phyloP scores from a whole-genome alignment of 306 rosid species.

The Cicer yamashitae region DNA sequence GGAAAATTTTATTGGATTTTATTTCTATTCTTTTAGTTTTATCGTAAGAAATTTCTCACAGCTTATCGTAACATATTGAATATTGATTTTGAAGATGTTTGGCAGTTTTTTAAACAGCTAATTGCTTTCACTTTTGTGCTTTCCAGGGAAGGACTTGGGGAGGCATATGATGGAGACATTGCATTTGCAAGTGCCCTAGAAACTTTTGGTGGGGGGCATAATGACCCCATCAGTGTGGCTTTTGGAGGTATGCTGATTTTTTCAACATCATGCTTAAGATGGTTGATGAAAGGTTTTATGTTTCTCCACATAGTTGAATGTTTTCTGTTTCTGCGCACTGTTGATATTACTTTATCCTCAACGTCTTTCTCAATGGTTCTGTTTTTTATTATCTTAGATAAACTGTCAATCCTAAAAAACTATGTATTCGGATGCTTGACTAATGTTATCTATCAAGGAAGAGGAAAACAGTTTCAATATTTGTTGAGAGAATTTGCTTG shows the following conservation, averaged over 20 bases:
- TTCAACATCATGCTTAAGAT: slow-evolving; percentile 7
- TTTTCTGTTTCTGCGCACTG: slow-evolving; percentile 15
- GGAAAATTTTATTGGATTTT: not conserved
- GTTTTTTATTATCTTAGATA: slow-evolving; percentile 3
- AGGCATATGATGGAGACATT: slow-evolving; percentile 97
- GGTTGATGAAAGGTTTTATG: slow-evolving; percentile 23
- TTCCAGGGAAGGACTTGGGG: slow-evolving; percentile 97
- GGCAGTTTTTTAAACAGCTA: slow-evolving; percentile 36
- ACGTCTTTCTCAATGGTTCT: not conserved
- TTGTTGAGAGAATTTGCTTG: slow-evolving; percentile 36
- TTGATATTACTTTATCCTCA: slow-evolving; percentile 11
- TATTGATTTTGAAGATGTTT: slow-evolving; percentile 43
- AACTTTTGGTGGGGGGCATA: slow-evolving; percentile 98
- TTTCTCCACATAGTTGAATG: slow-evolving; percentile 17
- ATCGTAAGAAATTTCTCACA: slow-evolving; percentile 31
- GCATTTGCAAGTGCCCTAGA: slow-evolving; percentile 98
- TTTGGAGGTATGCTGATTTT: slow-evolving; percentile 76
- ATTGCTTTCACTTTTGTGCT: slow-evolving; percentile 46
- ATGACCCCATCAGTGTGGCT: slow-evolving; percentile 99
- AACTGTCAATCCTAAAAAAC: slow-evolving; percentile 9
- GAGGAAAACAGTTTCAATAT: slow-evolving; percentile 13
- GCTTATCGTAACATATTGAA: slow-evolving; percentile 6
- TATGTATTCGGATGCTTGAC: slow-evolving; percentile 4
- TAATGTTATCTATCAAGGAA: not conserved
- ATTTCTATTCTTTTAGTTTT: slow-evolving; percentile 5